These are phyloP conservation scores for Mortierella sp. DNA, from an alignment of 371 early-diverging fungal species.

Conservation along the genomic window DNA sequence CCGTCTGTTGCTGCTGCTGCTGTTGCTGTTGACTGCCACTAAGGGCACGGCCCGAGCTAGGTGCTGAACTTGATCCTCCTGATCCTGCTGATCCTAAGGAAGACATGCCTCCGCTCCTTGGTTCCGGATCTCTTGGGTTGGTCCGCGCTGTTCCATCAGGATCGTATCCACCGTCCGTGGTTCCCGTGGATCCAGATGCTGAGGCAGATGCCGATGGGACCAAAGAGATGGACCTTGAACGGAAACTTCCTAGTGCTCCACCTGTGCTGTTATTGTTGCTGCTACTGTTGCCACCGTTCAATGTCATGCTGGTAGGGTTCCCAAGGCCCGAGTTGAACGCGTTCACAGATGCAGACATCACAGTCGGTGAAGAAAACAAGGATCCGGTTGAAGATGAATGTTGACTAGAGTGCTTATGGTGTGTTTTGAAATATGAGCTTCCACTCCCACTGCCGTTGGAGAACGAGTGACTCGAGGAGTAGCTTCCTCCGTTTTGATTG, in stretches of 20 bases:
- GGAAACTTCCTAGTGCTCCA: not conserved
- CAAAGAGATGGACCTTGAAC: constrained; percentile 5
- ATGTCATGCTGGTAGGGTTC: constrained; percentile 29
- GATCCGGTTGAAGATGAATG: constrained; percentile 41
- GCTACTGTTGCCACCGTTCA: constrained; percentile 25
- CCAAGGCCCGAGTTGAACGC: constrained; percentile 48
- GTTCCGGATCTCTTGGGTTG: constrained; percentile 36
- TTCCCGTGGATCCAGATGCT: not conserved
- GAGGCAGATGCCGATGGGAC: constrained; percentile 4
- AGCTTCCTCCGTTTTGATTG: constrained; percentile 15
- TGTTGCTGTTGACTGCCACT: constrained; percentile 28
- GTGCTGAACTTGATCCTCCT: constrained; percentile 10
- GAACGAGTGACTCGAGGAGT: constrained; percentile 6
- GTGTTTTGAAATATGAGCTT: constrained; percentile 32
- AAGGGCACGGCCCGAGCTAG: constrained; percentile 12
- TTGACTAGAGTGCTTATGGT: constrained; percentile 44
- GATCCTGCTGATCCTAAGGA: constrained; percentile 12
- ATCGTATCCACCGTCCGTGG: constrained; percentile 28
- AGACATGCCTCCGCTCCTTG: constrained; percentile 20
- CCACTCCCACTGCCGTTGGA: constrained; percentile 15
- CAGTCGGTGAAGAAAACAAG: constrained; percentile 40
- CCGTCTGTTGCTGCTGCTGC: constrained; percentile 21
- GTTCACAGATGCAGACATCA: constrained; percentile 51
- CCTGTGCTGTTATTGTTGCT: not conserved
- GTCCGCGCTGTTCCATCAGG: constrained; percentile 39